phyloP scores from a whole-genome alignment of 2,329 filamentous ascomycete genomes.

The Ophiostoma angusticollis region DNA sequence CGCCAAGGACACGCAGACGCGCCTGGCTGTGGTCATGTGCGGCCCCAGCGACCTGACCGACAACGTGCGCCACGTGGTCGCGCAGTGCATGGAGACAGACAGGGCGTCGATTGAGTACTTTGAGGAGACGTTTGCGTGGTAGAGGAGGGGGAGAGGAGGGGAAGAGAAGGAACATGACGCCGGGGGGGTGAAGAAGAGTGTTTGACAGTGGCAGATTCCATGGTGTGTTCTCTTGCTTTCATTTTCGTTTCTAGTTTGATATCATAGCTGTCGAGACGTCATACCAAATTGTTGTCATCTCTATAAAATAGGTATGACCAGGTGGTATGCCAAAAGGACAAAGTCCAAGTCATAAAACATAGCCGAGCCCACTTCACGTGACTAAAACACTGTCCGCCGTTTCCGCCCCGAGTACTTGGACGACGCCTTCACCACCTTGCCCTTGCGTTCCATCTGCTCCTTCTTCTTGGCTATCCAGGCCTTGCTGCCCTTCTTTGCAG shows the following conservation, averaged over 20 bases:
- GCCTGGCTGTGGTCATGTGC: constrained; percentile 13
- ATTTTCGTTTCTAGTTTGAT: too few relatives aligned
- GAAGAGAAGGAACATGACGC: not conserved
- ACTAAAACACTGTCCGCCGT: constrained; percentile 61
- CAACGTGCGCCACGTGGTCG: constrained; percentile 7
- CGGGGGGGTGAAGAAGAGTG: too few relatives aligned
- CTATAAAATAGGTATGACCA: too few relatives aligned
- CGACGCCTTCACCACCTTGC: constrained; percentile 81
- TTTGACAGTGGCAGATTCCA: too few relatives aligned
- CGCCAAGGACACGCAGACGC: constrained; percentile 2
- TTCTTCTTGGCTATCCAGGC: constrained; percentile 78
- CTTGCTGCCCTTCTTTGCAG: constrained; percentile 64
- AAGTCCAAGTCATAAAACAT: too few relatives aligned
- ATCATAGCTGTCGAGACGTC: too few relatives aligned
- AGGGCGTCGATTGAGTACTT: constrained; percentile 11
- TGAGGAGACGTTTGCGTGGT: constrained; percentile 15
- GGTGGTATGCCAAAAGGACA: too few relatives aligned
- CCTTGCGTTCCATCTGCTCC: constrained; percentile 87
- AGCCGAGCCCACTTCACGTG: not conserved
- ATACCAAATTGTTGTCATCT: too few relatives aligned
- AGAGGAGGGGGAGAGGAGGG: not conserved
- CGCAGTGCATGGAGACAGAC: constrained; percentile 7
- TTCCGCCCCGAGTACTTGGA: constrained; percentile 93
- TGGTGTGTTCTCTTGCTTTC: too few relatives aligned
- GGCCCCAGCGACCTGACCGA: constrained; percentile 12